Evolutionary conservation across 164 flowering plant species (phyloP), one percentile per base, ranked within the genome.

Genomic region (Vitis labrusca): DNA sequence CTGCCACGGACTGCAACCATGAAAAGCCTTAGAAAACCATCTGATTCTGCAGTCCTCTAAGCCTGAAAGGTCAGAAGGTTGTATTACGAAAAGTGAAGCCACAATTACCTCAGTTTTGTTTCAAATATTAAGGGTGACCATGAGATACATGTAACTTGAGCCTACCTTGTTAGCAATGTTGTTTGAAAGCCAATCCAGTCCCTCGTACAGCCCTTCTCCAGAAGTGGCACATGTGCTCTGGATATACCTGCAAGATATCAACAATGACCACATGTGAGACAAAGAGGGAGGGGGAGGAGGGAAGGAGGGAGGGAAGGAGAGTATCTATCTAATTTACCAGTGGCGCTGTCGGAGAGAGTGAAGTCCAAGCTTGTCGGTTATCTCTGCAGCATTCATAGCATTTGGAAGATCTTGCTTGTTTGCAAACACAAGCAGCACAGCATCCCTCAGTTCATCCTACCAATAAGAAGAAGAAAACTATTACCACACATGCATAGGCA

Each of bases 211-310:
- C 37, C 79, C 79, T 67, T 77, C 79, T 3, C 79, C 79, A 12
- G 79, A 76, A 7, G 79, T 76, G 50, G 79, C 79, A 56, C 79
- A 76, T 12, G 79, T 76, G 69, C 76, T 77, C 70, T 77, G 79
- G 64, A 77, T 77, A 48, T 77, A 77, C 79, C 79, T 77, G 70
- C 50, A 63, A 57, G 53, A 56, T 37, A 37, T 37, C 44, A 37
- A 37, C 44, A 37, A 37, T 23, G 27, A 37, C 5, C 44, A 6
- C 44, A 37, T 37, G 44, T 37, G 44, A 37, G 44, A 37, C 44
- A 37, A 0, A 6, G 44, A 37, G 44, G 64, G 14, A 61, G 49
- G 50, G 49, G 64, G 48, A 19, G 23, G 23, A 4, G 49, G 64
- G 48, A 19, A 1, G 23, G 1, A 58, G 57, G 16, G 16, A 17